Conservation (phyloP, 2,329 filamentous ascomycete genomes). For the Aspergillus puulaauensis region DNA sequence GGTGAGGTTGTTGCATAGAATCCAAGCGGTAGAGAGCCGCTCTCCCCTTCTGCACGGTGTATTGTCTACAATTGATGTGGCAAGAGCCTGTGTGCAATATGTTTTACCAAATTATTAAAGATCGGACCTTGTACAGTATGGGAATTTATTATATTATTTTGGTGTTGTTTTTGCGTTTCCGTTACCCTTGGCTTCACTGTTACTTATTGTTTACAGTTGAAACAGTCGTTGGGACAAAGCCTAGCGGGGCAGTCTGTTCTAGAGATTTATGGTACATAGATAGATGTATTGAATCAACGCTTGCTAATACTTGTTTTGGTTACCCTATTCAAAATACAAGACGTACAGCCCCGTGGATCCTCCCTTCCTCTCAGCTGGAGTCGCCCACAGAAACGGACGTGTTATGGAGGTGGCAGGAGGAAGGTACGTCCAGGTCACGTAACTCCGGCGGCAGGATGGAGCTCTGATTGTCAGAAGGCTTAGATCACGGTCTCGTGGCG, state of each 20-base stretch:
- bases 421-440: not conserved
- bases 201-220: conserved; percentile 10
- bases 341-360: not conserved
- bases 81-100: conserved; percentile 21
- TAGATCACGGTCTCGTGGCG: not conserved
- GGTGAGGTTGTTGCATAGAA: conserved; percentile 64
- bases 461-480: too few relatives aligned
- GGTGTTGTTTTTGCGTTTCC: not conserved
- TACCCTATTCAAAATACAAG: not conserved
- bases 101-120: conserved; percentile 31
- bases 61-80: conserved; percentile 9
- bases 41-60: conserved; percentile 15
- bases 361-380: not conserved
- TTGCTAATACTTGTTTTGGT: not conserved
- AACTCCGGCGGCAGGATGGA: not conserved
- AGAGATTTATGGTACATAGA: conserved; percentile 14
- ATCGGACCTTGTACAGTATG: conserved; percentile 41
- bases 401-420: not conserved
- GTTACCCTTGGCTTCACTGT: not conserved
- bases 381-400: not conserved
- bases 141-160: conserved; percentile 30
- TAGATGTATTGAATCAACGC: conserved; percentile 23
- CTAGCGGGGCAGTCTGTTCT: not conserved
- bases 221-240: conserved; percentile 8
- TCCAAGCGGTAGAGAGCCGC: conserved; percentile 14